Conservation (phyloP, 768 basidiomycete genomes). For the Lactarius pseudohatsudake region DNA sequence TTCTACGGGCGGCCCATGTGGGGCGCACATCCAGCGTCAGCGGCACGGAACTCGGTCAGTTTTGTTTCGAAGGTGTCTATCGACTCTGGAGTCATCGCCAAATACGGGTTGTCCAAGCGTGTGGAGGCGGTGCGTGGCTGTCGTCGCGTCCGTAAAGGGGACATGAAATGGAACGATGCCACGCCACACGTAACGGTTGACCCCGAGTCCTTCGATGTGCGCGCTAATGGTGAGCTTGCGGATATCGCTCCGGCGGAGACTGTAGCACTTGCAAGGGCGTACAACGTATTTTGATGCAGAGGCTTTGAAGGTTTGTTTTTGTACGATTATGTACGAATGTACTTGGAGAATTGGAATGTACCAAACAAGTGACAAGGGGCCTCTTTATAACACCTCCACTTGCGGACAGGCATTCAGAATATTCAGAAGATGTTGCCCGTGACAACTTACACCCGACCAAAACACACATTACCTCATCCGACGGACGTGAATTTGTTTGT, state of each 20-base stretch:
- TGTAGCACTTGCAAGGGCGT: slow-evolving; percentile 66
- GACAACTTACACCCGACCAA: background rate
- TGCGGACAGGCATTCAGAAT: background rate
- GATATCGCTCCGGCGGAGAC: slow-evolving; percentile 73
- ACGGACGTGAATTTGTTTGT: background rate
- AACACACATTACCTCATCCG: background rate
- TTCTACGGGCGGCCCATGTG: slow-evolving; percentile 89
- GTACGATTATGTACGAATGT: background rate
- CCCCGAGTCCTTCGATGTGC: slow-evolving; percentile 88
- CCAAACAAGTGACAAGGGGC: background rate
- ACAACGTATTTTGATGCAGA: slow-evolving; percentile 71
- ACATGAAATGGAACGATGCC: slow-evolving; percentile 91
- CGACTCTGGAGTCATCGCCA: slow-evolving; percentile 52
- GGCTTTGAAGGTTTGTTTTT: background rate
- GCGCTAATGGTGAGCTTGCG: slow-evolving; percentile 72
- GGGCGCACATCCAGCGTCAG: slow-evolving; percentile 76
- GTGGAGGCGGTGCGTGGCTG: slow-evolving; percentile 76
- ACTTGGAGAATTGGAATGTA: background rate
- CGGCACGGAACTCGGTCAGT: slow-evolving; percentile 78
- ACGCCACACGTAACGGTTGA: slow-evolving; percentile 87
- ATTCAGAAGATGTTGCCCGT: background rate
- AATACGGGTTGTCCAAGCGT: slow-evolving; percentile 71
- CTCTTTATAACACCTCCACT: background rate
- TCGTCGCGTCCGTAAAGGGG: slow-evolving; percentile 71
- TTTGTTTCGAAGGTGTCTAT: slow-evolving; percentile 84